Evolutionary conservation across 2,329 filamentous ascomycete genomes (phyloP).

Genomic region (Colletotrichum scovillei): DNA sequence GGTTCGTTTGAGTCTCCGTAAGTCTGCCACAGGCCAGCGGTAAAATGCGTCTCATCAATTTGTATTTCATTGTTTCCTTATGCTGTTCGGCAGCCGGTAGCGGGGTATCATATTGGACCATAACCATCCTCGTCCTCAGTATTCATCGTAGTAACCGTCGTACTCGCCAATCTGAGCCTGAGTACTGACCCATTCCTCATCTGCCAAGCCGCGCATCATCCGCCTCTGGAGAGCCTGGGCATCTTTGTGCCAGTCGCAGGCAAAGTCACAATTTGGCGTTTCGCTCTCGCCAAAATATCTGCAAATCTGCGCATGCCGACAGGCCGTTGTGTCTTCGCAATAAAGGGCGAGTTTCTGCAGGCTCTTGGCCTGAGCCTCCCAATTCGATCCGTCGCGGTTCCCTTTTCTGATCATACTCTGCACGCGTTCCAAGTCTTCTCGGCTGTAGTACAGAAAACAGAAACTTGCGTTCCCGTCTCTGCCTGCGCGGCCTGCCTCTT

Average conservation of each 20-base stretch:
- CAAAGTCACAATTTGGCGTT: conserved; percentile 74
- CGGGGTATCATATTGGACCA: not conserved
- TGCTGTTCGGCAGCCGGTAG: not conserved
- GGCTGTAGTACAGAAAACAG: conserved; percentile 91
- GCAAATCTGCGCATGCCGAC: conserved; percentile 81
- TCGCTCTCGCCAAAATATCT: conserved; percentile 79
- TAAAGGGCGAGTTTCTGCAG: conserved; percentile 79
- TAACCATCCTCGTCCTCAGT: not conserved
- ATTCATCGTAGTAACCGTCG: conserved; percentile 65
- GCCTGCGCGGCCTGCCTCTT: conserved; percentile 92
- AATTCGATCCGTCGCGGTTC: conserved; percentile 53
- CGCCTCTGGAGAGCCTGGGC: conserved; percentile 65
- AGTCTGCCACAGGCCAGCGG: not conserved
- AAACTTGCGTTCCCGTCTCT: conserved; percentile 88
- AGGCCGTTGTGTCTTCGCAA: conserved; percentile 80
- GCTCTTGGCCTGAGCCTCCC: conserved; percentile 68
- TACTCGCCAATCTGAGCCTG: conserved; percentile 70
- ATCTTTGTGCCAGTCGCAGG: conserved; percentile 85
- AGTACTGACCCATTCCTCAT: conserved; percentile 72
- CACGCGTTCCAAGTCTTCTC: conserved; percentile 85
- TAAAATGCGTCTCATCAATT: not conserved
- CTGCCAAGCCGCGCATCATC: conserved; percentile 66
- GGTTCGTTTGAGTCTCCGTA: not conserved
- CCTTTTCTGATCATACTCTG: conserved; percentile 66
- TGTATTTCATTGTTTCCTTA: not conserved